Evolutionary conservation across 2,329 filamentous ascomycete species (phyloP), one percentile per base, ranked within the genome.

Genomic region (Alternaria ethzedia): DNA sequence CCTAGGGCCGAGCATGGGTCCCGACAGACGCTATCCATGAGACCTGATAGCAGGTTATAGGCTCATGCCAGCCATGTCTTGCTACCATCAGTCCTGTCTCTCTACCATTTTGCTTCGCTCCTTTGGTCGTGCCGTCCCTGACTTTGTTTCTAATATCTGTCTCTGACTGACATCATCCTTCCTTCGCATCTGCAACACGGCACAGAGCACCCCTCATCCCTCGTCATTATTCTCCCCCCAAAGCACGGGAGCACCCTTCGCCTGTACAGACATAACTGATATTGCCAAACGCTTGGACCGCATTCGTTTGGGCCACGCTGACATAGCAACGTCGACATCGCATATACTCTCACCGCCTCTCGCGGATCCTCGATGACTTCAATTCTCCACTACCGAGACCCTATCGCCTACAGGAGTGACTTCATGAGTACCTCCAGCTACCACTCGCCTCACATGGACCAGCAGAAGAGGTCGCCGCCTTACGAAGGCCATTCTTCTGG

Each of bases 291-390:
- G 71, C 74, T 74, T 74, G 70, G 72, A 70, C 72, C 68, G 58
- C 51, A 45, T 65, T 54, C 65, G 63, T 65, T 69, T 70, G 58
- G 65, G 64, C 62, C 64, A 68, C 69, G 74, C 76, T 78, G 73
- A 78, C 77, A 74, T 64, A 77, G 68, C 72, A 76, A 71, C 69
- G 61, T 68, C 63, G 69, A 70, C 68, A 66, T 72, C 67, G 66
- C 70, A 71, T 70, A 69, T 73, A 69, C 73, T 56, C 69, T 73
- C 72, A 74, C 74, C 77, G 71, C 72, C 74, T 71, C 73, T 70
- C 71, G 73, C 74, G 71, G 72, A 75, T 72, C 73, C 73, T 77
- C 76, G 73, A 80, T 80, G 78, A 80, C 77, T 80, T 80, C 78
- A 70, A 74, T 80, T 76, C 75, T 79, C 57, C 77, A 78, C 61